These are phyloP conservation scores for Globisporangium uncinulatum DNA, from an alignment of 352 stramenopile species.

Conservation along the genomic window DNA sequence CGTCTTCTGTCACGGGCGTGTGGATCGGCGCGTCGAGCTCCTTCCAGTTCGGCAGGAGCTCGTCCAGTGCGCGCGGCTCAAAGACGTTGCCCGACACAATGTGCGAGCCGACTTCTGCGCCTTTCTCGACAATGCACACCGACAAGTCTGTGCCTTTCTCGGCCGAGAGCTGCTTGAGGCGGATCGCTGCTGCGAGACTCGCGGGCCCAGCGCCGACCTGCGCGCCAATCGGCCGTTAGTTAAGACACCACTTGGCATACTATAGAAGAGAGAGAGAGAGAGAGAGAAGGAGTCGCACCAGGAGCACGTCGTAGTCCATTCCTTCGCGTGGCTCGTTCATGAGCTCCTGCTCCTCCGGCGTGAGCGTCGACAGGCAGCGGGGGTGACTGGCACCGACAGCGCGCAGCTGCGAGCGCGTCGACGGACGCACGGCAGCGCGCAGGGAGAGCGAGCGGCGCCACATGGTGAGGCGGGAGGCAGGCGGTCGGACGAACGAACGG, in stretches of 20 bases:
- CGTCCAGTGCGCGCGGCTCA: conserved; percentile 94
- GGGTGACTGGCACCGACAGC: conserved; percentile 11
- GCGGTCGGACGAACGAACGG: neutral
- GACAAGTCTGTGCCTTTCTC: conserved; percentile 93
- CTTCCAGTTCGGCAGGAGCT: conserved; percentile 96
- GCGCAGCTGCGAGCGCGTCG: conserved; percentile 7
- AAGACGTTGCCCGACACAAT: conserved; percentile 99
- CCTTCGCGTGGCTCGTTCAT: conserved; percentile 79
- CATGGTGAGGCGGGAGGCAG: neutral
- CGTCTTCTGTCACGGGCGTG: conserved; percentile 93
- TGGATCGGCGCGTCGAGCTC: conserved; percentile 85
- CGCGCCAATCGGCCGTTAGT: neutral
- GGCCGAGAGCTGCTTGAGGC: conserved; percentile 95
- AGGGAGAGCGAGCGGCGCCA: conserved; percentile 11
- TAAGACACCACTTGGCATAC: too few relatives aligned
- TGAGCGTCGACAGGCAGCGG: conserved; percentile 40
- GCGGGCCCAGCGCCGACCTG: conserved; percentile 80
- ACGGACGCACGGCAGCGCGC: conserved; percentile 1
- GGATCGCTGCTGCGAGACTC: conserved; percentile 95
- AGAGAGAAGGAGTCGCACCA: conserved; percentile 58
- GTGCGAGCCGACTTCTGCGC: conserved; percentile 95
- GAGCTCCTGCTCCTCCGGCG: conserved; percentile 61
- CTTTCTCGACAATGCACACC: conserved; percentile 95
- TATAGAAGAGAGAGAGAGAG: conserved; percentile 17
- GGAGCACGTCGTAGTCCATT: conserved; percentile 99